Conservation (phyloP, 2,329 filamentous ascomycete genomes). For the Tolypocladium tundrense region DNA sequence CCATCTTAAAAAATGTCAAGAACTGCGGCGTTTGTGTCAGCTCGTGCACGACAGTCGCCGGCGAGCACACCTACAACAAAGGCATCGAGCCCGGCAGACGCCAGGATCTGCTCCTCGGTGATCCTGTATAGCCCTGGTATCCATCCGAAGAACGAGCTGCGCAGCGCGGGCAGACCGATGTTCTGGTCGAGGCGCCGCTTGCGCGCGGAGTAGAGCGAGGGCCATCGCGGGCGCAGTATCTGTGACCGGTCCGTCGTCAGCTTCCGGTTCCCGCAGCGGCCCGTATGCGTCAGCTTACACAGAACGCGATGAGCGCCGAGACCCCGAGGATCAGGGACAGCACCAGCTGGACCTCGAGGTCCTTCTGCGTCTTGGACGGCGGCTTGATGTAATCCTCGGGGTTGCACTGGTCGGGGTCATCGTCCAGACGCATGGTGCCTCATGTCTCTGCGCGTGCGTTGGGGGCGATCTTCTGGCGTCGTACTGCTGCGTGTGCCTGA, state of each 20-base stretch:
- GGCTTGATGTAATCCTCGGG: conserved; percentile 12
- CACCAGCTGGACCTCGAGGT: conserved; percentile 55
- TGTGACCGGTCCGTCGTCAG: conserved; percentile 21
- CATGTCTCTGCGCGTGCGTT: neutral
- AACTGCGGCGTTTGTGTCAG: conserved; percentile 40
- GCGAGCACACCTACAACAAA: conserved; percentile 57
- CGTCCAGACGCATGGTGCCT: conserved; percentile 1
- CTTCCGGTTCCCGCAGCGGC: neutral
- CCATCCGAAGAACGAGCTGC: conserved; percentile 85
- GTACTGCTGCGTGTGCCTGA: neutral
- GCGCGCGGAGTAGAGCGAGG: conserved; percentile 77
- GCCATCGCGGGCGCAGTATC: conserved; percentile 86
- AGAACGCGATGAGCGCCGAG: conserved; percentile 65
- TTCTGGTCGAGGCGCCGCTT: conserved; percentile 59
- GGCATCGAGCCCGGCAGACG: conserved; percentile 85
- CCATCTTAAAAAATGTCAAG: conserved; percentile 91
- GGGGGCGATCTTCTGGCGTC: neutral
- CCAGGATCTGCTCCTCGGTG: conserved; percentile 79
- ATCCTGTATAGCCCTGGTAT: conserved; percentile 77
- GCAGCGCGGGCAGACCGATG: conserved; percentile 62
- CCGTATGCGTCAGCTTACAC: conserved; percentile 38
- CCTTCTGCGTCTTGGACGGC: conserved; percentile 20
- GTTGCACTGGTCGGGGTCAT: conserved; percentile 12
- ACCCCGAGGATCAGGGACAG: conserved; percentile 62
- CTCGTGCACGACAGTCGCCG: neutral